These are phyloP conservation scores for Monilinia vaccinii-corymbosi DNA, from an alignment of 2,329 filamentous ascomycete genomes.

Conservation along the genomic window DNA sequence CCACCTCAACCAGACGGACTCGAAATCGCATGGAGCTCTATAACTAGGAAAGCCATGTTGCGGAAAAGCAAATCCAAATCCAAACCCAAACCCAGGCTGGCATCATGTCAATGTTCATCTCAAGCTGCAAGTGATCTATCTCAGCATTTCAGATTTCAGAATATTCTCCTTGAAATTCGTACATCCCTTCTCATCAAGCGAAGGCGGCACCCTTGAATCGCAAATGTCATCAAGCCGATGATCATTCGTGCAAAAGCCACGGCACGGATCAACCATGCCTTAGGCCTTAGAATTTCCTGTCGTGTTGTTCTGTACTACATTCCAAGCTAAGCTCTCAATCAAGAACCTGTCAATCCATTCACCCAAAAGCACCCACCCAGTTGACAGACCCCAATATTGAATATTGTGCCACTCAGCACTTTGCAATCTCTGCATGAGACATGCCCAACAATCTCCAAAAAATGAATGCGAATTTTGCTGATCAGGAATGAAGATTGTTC, in stretches of 20 bases:
- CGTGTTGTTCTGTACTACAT: neutral
- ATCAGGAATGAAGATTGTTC: neutral
- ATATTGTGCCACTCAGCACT: neutral
- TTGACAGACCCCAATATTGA: neutral
- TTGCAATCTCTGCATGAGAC: neutral
- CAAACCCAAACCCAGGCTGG: neutral
- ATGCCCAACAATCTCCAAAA: neutral
- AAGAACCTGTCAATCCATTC: neutral
- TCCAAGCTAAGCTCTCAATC: neutral
- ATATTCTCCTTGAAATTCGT: neutral
- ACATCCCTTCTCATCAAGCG: neutral
- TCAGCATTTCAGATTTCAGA: neutral
- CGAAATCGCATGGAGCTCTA: neutral
- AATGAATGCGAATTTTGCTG: neutral
- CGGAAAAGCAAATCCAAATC: neutral
- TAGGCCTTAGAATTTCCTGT: neutral
- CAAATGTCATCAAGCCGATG: neutral
- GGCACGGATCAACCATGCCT: neutral
- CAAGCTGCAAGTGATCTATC: neutral
- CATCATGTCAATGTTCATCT: neutral
- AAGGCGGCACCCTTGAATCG: neutral
- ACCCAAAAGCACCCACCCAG: neutral
- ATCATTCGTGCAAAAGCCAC: neutral
- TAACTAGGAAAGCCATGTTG: neutral
- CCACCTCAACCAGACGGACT: neutral